Evolutionary conservation across 1,139 yeast species (phyloP).

Genomic region (Suhomyces ambrosiae): DNA sequence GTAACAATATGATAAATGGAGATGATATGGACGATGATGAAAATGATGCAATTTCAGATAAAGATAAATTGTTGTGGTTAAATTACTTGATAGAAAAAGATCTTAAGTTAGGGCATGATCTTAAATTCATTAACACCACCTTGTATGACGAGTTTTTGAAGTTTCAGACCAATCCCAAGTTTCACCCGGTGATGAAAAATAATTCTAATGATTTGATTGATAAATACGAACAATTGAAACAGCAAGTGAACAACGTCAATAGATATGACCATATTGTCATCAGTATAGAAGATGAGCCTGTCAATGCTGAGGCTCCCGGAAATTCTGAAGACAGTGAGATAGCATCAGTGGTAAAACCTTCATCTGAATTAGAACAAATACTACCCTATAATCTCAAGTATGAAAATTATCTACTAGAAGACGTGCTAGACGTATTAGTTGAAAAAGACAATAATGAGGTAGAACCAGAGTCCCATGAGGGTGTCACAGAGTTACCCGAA

Average conservation of each 20-base stretch:
- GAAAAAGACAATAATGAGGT: not conserved
- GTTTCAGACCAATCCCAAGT: conserved; percentile 31
- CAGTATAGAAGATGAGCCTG: conserved; percentile 24
- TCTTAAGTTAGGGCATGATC: conserved; percentile 44
- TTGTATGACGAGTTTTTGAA: conserved; percentile 31
- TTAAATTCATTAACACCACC: conserved; percentile 39
- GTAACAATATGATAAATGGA: conserved; percentile 9
- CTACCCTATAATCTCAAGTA: conserved; percentile 40
- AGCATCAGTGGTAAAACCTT: conserved; percentile 22
- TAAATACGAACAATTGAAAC: conserved; percentile 25
- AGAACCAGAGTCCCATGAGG: conserved; percentile 5
- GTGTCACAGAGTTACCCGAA: conserved; percentile 8
- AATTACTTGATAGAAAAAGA: conserved; percentile 48
- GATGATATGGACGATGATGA: conserved; percentile 34
- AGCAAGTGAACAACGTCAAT: conserved; percentile 28
- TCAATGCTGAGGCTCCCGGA: conserved; percentile 11
- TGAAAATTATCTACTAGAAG: conserved; percentile 27
- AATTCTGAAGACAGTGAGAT: conserved; percentile 13
- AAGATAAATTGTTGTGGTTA: conserved; percentile 41
- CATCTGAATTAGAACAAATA: conserved; percentile 22
- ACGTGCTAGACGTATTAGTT: conserved; percentile 24
- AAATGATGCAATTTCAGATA: conserved; percentile 25
- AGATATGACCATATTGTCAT: conserved; percentile 34
- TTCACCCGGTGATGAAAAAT: conserved; percentile 31
- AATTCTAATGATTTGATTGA: conserved; percentile 17